Percentiles rank a stretch among this genome's conserved stretches.
phyloP scores from a whole-genome alignment of 108 stramenopile genomes.

The Parmales sp. region DNA sequence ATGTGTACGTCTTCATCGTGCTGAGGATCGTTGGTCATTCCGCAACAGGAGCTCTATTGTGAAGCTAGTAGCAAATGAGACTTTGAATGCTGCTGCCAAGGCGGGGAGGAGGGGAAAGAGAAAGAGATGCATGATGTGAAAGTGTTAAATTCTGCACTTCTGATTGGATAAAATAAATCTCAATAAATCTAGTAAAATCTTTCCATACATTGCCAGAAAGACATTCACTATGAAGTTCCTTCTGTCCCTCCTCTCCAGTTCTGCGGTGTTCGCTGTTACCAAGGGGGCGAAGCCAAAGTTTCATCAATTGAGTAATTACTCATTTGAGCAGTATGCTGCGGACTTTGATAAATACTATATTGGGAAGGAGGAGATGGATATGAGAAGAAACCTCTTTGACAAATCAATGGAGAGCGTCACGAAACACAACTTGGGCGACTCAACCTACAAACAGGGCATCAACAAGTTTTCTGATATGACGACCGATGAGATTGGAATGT shows the following conservation, averaged over 20 bases:
- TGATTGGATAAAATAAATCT: not conserved
- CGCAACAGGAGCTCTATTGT: not conserved
- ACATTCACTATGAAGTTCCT: too few relatives aligned
- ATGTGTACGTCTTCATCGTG: not conserved
- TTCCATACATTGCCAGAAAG: not conserved
- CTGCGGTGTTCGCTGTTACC: too few relatives aligned
- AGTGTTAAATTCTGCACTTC: not conserved
- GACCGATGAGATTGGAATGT: not conserved
- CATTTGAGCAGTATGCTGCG: too few relatives aligned
- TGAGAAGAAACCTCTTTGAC: too few relatives aligned
- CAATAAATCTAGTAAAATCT: not conserved
- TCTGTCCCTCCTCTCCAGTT: too few relatives aligned
- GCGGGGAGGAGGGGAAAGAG: not conserved
- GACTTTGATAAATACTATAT: too few relatives aligned
- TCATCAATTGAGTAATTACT: too few relatives aligned
- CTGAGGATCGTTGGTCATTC: not conserved
- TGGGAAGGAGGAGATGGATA: too few relatives aligned
- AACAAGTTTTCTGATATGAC: not conserved
- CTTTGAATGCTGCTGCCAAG: not conserved
- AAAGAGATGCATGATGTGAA: not conserved
- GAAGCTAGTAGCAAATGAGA: not conserved
- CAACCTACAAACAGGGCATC: not conserved
- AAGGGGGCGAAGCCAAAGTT: too few relatives aligned
- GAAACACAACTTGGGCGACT: not conserved
- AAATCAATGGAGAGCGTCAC: not conserved